These are phyloP conservation scores for Wickerhamiella galacta DNA, from an alignment of 805 yeast species.

Conservation along the genomic window DNA sequence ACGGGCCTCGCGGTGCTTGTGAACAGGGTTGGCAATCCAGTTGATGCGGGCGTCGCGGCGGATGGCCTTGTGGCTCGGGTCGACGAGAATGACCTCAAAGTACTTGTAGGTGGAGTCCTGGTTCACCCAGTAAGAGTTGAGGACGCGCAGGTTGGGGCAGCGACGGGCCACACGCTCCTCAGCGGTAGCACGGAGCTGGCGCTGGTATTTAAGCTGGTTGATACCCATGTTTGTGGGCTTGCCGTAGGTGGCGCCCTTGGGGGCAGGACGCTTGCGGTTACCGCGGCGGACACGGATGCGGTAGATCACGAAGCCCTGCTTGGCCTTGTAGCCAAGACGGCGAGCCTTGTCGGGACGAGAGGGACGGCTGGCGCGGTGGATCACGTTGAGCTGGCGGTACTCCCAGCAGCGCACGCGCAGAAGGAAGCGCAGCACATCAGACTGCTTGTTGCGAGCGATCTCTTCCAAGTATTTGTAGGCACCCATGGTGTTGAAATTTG, in stretches of 20 bases:
- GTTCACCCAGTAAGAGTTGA: conserved; percentile 99
- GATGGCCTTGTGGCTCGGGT: conserved; percentile 96
- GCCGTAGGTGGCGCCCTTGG: conserved; percentile 99
- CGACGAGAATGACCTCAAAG: conserved; percentile 94
- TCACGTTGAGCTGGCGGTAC: conserved; percentile 96
- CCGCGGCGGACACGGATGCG: conserved; percentile 99
- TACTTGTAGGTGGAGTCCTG: conserved; percentile 99
- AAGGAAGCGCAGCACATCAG: conserved; percentile 97
- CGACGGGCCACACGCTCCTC: conserved; percentile 99
- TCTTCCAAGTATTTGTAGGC: conserved; percentile 99
- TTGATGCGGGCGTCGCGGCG: conserved; percentile 97
- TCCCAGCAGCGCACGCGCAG: conserved; percentile 99
- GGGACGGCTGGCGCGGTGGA: conserved; percentile 98
- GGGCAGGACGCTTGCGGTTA: conserved; percentile 99
- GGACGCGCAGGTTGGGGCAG: conserved; percentile 96
- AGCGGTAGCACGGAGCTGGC: conserved; percentile 93
- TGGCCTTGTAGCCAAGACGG: conserved; percentile 99
- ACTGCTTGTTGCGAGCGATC: conserved; percentile 99
- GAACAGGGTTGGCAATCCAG: conserved; percentile 99
- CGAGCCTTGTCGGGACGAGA: conserved; percentile 99
- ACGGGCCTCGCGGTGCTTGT: conserved; percentile 99
- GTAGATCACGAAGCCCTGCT: conserved; percentile 98
- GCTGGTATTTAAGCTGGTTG: conserved; percentile 97
- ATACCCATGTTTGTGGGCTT: conserved; percentile 99
- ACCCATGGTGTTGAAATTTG: conserved; percentile 41